A percentile compares a stretch with the other conserved stretches of the same genome.
Evolutionary conservation across 2,329 filamentous ascomycete genomes (phyloP).

Genomic region (Colletotrichum phormii): DNA sequence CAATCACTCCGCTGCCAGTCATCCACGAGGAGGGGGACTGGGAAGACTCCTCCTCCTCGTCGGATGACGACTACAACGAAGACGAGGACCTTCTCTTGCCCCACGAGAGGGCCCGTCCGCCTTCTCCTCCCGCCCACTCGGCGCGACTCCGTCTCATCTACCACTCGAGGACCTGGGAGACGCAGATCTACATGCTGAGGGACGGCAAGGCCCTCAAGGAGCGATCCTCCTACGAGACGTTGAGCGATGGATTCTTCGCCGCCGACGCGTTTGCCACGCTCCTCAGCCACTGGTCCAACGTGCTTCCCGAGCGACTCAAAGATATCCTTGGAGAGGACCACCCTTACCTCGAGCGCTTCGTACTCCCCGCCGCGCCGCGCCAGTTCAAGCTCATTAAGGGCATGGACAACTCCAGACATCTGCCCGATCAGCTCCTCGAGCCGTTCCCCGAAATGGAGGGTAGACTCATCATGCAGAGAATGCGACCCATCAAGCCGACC

Average conservation of each 20-base stretch:
- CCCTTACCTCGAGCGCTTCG: conserved; percentile 4
- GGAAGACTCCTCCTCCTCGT: conserved; percentile 11
- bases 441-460: conserved; percentile 10
- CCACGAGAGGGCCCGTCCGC: not conserved
- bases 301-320: conserved; percentile 6
- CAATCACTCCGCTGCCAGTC: not conserved
- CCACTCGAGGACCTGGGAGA: not conserved
- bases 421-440: not conserved
- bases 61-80: not conserved
- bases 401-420: not conserved
- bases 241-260: not conserved
- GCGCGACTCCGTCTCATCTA: not conserved
- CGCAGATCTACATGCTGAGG: conserved; percentile 8
- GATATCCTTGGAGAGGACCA: not conserved
- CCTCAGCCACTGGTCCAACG: not conserved
- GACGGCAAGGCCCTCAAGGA: conserved; percentile 13
- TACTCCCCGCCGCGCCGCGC: not conserved
- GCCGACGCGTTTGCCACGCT: not conserved
- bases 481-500: not conserved
- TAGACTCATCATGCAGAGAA: conserved; percentile 13
- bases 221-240: not conserved
- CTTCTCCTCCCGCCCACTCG: conserved; percentile 4
- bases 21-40: conserved; percentile 11
- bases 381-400: not conserved
- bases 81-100: not conserved